A percentile compares a stretch with the other conserved stretches of the same genome.
phyloP scores from a whole-genome alignment of 495 filamentous ascomycete species.

The Annulohypoxylon maeteangense region DNA sequence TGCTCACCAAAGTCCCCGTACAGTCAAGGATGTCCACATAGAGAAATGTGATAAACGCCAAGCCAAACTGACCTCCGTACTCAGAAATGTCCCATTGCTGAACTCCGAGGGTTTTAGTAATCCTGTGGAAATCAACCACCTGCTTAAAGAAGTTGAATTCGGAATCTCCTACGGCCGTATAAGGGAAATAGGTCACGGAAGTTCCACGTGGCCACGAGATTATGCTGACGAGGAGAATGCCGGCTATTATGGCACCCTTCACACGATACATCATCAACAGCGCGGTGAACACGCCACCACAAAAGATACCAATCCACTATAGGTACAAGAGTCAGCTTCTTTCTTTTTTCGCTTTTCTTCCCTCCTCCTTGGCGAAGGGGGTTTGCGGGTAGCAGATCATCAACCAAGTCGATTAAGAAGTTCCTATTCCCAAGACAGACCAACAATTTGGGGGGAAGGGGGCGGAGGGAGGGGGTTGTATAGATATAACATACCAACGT shows the following conservation, averaged over 20 bases:
- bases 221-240: constrained; percentile 82
- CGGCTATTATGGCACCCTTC: constrained; percentile 82
- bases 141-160: constrained; percentile 85
- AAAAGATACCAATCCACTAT: constrained; percentile 82
- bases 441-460: no score
- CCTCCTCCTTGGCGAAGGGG: not conserved
- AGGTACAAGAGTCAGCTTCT: not conserved
- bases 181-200: constrained; percentile 79
- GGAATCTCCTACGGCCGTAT: constrained; percentile 70
- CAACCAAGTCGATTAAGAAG: not conserved
- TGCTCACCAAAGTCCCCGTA: constrained; percentile 69
- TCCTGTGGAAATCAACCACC: constrained; percentile 81
- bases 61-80: constrained; percentile 73
- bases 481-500: constrained; percentile 60
- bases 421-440: not conserved
- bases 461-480: not conserved
- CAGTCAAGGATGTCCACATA: constrained; percentile 86
- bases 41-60: constrained; percentile 84
- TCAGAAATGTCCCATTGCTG: constrained; percentile 74
- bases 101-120: constrained; percentile 69
- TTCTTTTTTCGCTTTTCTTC: not conserved
- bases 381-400: not conserved
- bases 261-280: constrained; percentile 84
- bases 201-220: constrained; percentile 84
- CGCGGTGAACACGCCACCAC: constrained; percentile 78